Percentiles rank a stretch among this genome's conserved stretches.
Evolutionary conservation across 495 filamentous ascomycete genomes (phyloP).

Genomic region (Immersiella caudata): DNA sequence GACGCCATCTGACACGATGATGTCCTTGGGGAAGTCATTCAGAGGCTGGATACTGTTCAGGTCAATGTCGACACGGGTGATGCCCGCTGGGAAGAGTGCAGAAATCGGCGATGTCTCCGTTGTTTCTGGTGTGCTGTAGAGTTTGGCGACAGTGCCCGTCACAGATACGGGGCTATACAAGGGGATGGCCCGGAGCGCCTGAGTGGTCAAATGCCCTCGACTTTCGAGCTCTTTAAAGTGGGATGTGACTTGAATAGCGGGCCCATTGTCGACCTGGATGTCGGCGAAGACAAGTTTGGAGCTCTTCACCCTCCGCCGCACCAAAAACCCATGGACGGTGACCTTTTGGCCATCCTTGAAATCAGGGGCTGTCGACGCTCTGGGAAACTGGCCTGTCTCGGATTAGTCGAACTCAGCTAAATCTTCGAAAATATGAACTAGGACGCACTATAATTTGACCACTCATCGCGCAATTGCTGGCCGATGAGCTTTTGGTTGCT

Average conservation of each 20-base stretch:
- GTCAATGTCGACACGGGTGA: slow-evolving; percentile 35
- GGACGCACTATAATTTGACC: slow-evolving; percentile 36
- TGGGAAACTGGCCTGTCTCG: slow-evolving; percentile 55
- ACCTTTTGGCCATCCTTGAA: slow-evolving; percentile 52
- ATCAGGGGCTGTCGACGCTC: slow-evolving; percentile 44
- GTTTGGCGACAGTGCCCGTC: slow-evolving; percentile 34
- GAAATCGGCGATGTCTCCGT: background rate
- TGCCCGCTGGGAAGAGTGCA: slow-evolving; percentile 19
- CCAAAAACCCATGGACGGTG: slow-evolving; percentile 73
- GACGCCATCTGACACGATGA: slow-evolving; percentile 71
- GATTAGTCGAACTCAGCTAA: background rate
- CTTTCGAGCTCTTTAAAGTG: slow-evolving; percentile 28
- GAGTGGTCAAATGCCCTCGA: slow-evolving; percentile 28
- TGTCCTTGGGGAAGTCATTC: slow-evolving; percentile 75
- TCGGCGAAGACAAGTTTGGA: slow-evolving; percentile 71
- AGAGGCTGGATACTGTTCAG: slow-evolving; percentile 66
- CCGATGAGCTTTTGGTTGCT: slow-evolving; percentile 8
- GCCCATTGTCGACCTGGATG: slow-evolving; percentile 45
- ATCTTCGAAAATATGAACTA: background rate
- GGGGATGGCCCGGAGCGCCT: slow-evolving; percentile 38
- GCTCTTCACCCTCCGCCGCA: slow-evolving; percentile 61
- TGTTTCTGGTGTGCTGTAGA: background rate
- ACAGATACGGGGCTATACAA: slow-evolving; percentile 46
- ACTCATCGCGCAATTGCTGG: slow-evolving; percentile 32
- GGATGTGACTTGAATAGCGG: slow-evolving; percentile 44